These are phyloP conservation scores for Neckera pumila DNA, from an alignment of 225 moss, liverwort and hornwort genomes.

Conservation along the genomic window DNA sequence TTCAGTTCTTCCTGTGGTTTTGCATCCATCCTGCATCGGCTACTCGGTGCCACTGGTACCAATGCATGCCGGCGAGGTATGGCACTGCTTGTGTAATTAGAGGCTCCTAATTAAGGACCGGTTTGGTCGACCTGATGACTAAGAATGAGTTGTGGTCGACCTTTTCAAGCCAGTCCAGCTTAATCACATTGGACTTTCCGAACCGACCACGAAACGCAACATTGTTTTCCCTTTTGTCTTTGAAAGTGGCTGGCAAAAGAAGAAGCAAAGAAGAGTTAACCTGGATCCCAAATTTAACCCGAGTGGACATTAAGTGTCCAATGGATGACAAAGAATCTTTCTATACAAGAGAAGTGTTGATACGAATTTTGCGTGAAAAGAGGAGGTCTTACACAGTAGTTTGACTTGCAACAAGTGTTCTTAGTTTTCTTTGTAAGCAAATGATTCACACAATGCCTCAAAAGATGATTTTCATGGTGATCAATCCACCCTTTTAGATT, in stretches of 20 bases:
- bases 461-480: no score
- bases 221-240: background rate
- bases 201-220: background rate
- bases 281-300: background rate
- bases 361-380: no score
- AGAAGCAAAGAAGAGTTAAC: no score
- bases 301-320: fast-evolving
- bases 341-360: no score
- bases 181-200: background rate
- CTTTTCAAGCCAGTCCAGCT: background rate
- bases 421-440: no score
- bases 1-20: background rate
- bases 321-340: no score
- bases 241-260: no score
- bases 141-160: background rate
- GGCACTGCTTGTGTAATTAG: background rate
- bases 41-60: background rate
- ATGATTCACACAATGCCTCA: fast-evolving
- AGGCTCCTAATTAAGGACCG: background rate
- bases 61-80: background rate
- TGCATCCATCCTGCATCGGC: background rate
- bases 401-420: no score
- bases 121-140: background rate
- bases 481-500: fast-evolving
- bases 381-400: no score